Evolutionary conservation across 306 rosid species (phyloP), one percentile per base, ranked within the genome.

Genomic region (Trifolium repens): DNA sequence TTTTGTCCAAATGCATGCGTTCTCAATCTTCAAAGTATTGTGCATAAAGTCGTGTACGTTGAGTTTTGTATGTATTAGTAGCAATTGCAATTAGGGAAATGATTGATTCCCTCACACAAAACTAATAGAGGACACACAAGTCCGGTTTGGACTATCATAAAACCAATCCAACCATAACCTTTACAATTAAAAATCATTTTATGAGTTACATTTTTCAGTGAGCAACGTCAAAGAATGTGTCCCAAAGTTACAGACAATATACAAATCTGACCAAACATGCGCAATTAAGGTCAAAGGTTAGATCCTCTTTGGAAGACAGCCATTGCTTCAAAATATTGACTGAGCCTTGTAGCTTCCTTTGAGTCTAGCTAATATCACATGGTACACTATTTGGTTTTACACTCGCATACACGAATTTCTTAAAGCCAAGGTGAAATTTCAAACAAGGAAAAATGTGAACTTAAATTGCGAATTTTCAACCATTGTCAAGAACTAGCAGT

Each of bases 261-360:
- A 44, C 69, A 67, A 44, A 69, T 60, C 35, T 26, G 44, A 44
- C 47, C 77, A 69, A 63, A 75, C 37, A 76, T 19, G 46, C 12
- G 9, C 2, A 73, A 52, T 52, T 82, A 26, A 24, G 63, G 82
- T 68, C 80, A 78, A 82, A 68, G 44, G 62, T 39, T 67, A 39
- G 66, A 72, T 66, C 3, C 24, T 72, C 8, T 30, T 24, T 63
- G 70, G 57, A 64, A 10, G 58, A 64, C n/a, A 65, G 13, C 1
- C 57, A 24, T 49, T 66, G 75, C 78, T 75, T 24, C 42, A 54
- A 46, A 64, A 77, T 52, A 63, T 77, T 77, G 85, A 82, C 77
- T 58, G 22, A 62, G 32, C 55, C 22, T 39, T 4, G 12, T 44
- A 57, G 42, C 61, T 43, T 37, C 15, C 44, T 63, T n/a, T 1